Evolutionary conservation across 2,329 filamentous ascomycete species (phyloP), one percentile per base, ranked within the genome.

Genomic region (Penicillium freii): DNA sequence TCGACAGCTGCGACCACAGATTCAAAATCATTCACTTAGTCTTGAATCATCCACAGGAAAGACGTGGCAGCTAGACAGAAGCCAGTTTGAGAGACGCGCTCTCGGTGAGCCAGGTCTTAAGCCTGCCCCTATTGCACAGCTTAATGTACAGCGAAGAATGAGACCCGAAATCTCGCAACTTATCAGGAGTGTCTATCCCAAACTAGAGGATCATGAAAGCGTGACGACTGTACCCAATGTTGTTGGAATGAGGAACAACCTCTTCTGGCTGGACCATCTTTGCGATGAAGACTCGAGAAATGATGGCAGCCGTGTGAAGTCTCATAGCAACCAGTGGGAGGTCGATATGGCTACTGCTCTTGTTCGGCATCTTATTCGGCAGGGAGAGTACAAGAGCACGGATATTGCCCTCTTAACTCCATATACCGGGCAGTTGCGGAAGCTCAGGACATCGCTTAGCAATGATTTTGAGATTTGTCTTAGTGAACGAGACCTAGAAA

Each of bases 1-100:
- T 36, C 64, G 63, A 29, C 70, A 74, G 54, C 62, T 79, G 2
- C 67, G 71, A 23, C 76, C 76, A 1, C 54, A 63, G 9, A 58
- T 64, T 33, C 66, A 73, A 47, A 64, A 57, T 31, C 10, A 64
- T 29, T 49, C 34, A 19, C 60, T 64, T 5, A 51, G 50, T 44
- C 56, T 54, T 43, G 44, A 49, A 29, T 39, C 19, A 47, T 36
- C 34, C 0, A 19, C 17, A 19, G 58, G 62, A 19, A 58, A 39
- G 11, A 2, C 23, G 6, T 64, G 42, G 17, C 25, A 51, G 27
- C 36, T 64, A 1, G 62, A 64, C 33, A 8, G 53, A 29, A 55
- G 46, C 10, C 48, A 55, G 10, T 64, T 64, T 52, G 51, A 64
- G 42, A 58, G 59, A 33, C 52, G 56, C 7, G 53, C 57, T 50